Conservation (phyloP, 306 rosid genomes). For the Quercus mongolica region DNA sequence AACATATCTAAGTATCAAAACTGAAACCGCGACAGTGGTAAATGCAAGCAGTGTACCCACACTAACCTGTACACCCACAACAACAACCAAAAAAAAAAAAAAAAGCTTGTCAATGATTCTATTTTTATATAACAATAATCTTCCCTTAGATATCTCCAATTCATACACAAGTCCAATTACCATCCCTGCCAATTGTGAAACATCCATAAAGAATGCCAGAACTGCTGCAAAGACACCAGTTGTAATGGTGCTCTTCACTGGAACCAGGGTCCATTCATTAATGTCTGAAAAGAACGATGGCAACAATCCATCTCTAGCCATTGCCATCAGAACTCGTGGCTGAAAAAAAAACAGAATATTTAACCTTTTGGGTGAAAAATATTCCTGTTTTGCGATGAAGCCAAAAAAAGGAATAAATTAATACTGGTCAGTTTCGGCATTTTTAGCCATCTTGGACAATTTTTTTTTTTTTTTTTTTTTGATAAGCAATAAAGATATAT, state of each 20-base stretch:
- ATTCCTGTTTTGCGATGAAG: conserved; percentile 10
- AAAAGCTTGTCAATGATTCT: neutral
- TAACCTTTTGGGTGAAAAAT: conserved; percentile 16
- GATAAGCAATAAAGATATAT: too few relatives aligned
- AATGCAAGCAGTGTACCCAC: conserved; percentile 76
- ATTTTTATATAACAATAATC: conserved; percentile 8
- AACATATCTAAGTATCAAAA: conserved; percentile 73
- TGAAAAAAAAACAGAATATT: conserved; percentile 22
- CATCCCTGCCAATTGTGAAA: conserved; percentile 75
- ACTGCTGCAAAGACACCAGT: conserved; percentile 49
- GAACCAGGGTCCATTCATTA: conserved; percentile 31
- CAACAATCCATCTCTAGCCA: conserved; percentile 61
- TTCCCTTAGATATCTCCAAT: conserved; percentile 1
- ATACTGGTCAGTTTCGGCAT: neutral
- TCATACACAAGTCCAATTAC: conserved; percentile 37
- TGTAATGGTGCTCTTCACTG: conserved; percentile 49
- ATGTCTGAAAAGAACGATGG: conserved; percentile 55
- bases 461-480: too few relatives aligned
- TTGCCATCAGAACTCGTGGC: conserved; percentile 68
- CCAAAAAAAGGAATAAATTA: neutral
- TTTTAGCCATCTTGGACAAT: too few relatives aligned
- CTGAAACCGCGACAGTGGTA: conserved; percentile 63
- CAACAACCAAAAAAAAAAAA: neutral
- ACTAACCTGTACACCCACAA: conserved; percentile 47
- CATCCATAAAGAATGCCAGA: conserved; percentile 81